A percentile compares a stretch with the other conserved stretches of the same genome.
Conservation (phyloP, 108 stramenopile genomes). For the Tribonema minus region DNA sequence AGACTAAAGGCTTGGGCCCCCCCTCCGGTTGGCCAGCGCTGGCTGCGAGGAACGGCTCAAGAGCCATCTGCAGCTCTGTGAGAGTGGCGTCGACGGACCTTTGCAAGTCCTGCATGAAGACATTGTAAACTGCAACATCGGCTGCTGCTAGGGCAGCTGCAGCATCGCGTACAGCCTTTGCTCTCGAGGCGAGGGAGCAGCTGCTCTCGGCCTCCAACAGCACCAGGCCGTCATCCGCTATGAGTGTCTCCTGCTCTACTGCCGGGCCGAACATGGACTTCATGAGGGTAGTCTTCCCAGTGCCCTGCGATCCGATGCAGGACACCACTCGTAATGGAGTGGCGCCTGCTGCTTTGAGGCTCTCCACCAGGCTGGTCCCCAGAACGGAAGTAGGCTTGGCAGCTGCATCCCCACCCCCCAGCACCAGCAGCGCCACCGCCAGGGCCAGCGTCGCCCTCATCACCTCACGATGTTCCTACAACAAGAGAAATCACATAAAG, state of each 20-base stretch:
- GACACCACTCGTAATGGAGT: slow-evolving; percentile 26
- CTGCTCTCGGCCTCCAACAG: slow-evolving; percentile 30
- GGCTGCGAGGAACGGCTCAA: no score
- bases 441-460: background rate
- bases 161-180: no score
- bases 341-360: slow-evolving; percentile 18
- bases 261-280: slow-evolving; percentile 22
- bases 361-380: slow-evolving; percentile 14
- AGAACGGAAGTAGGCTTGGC: slow-evolving; percentile 24
- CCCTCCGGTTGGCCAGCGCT: no score
- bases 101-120: no score
- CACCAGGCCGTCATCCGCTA: slow-evolving; percentile 10
- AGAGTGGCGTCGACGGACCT: no score
- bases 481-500: no score
- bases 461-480: no score
- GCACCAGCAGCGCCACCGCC: background rate
- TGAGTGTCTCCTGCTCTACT: background rate
- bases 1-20: no score
- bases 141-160: no score
- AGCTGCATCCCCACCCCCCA: background rate
- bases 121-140: no score
- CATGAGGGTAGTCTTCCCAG: slow-evolving; percentile 43
- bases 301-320: slow-evolving; percentile 31
- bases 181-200: slow-evolving; percentile 7
- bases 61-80: no score